Conservation (phyloP, 2,329 filamentous ascomycete species). For the Stachybotrys chlorohalonatus region DNA sequence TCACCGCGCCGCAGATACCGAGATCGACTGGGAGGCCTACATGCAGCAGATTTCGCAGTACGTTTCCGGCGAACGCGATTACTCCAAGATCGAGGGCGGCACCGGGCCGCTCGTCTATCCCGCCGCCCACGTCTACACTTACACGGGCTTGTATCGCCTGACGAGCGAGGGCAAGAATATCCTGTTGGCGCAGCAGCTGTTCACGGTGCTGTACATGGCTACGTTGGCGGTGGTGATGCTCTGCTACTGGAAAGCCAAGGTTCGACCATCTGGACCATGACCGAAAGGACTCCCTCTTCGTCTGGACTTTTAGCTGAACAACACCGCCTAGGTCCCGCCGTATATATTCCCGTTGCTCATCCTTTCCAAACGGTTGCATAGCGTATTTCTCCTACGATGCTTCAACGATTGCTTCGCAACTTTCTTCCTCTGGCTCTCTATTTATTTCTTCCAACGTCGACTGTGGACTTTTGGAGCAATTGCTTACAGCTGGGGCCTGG, state of each 20-base stretch:
- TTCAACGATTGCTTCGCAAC: slow-evolving; percentile 95
- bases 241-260: slow-evolving; percentile 70
- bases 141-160: slow-evolving; percentile 67
- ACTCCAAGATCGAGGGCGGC: slow-evolving; percentile 72
- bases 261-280: slow-evolving; percentile 19
- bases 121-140: slow-evolving; percentile 87
- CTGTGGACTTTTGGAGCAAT: slow-evolving; percentile 66
- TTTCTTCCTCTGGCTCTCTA: slow-evolving; percentile 73
- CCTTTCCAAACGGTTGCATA: slow-evolving; percentile 86
- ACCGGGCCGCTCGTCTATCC: slow-evolving; percentile 95
- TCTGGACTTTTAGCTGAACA: background rate
- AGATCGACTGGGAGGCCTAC: slow-evolving; percentile 96
- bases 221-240: slow-evolving; percentile 70
- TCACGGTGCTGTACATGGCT: slow-evolving; percentile 68
- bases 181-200: slow-evolving; percentile 71
- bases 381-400: slow-evolving; percentile 81
- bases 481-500: slow-evolving; percentile 69
- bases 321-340: slow-evolving; percentile 56
- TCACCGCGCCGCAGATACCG: slow-evolving; percentile 55
- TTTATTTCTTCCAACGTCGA: slow-evolving; percentile 67
- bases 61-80: slow-evolving; percentile 78
- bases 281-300: background rate
- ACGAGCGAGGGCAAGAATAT: slow-evolving; percentile 73
- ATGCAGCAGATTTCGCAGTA: slow-evolving; percentile 87
- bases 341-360: slow-evolving; percentile 82